Base-by-base conservation (phyloP, 2,329 filamentous ascomycete species). In the Ploettnerulaceae sp. region DNA sequence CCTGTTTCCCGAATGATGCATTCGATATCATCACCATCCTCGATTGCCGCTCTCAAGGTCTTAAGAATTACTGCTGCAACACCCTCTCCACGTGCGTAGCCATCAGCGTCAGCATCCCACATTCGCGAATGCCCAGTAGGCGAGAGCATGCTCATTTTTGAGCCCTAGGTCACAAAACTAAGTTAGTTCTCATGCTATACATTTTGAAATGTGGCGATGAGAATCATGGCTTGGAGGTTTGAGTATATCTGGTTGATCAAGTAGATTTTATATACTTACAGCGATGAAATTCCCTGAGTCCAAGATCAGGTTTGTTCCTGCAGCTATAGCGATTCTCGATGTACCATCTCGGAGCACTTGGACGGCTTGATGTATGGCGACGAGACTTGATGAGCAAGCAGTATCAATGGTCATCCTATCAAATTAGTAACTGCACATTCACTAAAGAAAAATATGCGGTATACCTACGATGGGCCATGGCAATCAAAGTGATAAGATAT, bases 41-140 rank as follows among this genome's bases (percentile, higher is more conserved):
- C 57, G 4, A 73, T 28, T 2, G 71, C 71, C 21, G 65, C 58
- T 9, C 66, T 65, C 4, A 84, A 63, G 1, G 70, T 70, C 62
- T 84, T 84, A 32, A 85, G 57, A 2, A 83, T 56, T 1, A 84
- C 61, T 5, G 76, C 68, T 0, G 71, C 77, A 15, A 77, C 67
- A 0, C 80, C 81, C 54, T 85, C 36, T 31, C 79, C 81, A 26
- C 80, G 69, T 0, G 73, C 79, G 56, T 84, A 85, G 1, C 81
- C 82, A 47, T 79, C 74, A n/a, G 78, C 81, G 1, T 71, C 67
- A 8, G 68, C 54, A 52, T 83, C 79, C 54, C 79, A 82, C 5
- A 73, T 73, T 44, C 71, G 31, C 5, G 17, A 52, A 1, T 24
- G 34, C 1, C 55, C 48, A 8, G 22, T 28, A 3, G 45, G 38